Conservation (phyloP, 2,329 filamentous ascomycete species). For the Hypoxylon sp. region DNA sequence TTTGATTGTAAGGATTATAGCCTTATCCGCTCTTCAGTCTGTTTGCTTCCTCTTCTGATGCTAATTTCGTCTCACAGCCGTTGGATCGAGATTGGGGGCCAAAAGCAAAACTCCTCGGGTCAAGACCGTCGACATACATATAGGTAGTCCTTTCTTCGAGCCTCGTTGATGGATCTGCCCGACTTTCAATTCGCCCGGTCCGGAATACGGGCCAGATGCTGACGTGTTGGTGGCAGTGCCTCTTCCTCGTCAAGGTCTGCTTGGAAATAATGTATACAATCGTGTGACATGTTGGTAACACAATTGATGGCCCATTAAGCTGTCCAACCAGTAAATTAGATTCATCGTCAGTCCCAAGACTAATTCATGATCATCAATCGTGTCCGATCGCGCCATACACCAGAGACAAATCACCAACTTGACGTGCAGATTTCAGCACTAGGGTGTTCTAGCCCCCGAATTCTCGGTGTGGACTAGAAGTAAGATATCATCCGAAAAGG, state of each 20-base stretch:
- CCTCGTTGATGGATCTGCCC: slow-evolving; percentile 2
- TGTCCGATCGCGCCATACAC: neutral
- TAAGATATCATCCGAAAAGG: neutral
- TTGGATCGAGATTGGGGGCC: neutral
- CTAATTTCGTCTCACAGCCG: neutral
- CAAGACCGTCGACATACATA: neutral
- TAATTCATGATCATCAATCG: neutral
- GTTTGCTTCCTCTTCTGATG: neutral
- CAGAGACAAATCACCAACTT: neutral
- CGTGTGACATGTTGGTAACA: neutral
- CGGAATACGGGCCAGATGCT: slow-evolving; percentile 1
- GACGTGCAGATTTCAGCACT: neutral
- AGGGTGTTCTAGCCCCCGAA: slow-evolving; percentile 7
- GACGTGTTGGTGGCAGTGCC: slow-evolving; percentile 11
- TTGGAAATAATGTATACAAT: neutral
- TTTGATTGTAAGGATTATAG: neutral
- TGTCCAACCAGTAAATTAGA: neutral
- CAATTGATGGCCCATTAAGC: neutral
- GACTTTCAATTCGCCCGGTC: neutral
- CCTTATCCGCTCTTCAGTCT: neutral
- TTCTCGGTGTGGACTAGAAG: slow-evolving; percentile 4
- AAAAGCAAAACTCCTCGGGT: neutral
- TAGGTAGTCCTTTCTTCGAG: neutral
- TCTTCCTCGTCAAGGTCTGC: neutral
- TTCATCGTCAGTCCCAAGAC: neutral